Evolutionary conservation across 1,284 basidiomycete species (phyloP).

Genomic region (Naganishia sp.): DNA sequence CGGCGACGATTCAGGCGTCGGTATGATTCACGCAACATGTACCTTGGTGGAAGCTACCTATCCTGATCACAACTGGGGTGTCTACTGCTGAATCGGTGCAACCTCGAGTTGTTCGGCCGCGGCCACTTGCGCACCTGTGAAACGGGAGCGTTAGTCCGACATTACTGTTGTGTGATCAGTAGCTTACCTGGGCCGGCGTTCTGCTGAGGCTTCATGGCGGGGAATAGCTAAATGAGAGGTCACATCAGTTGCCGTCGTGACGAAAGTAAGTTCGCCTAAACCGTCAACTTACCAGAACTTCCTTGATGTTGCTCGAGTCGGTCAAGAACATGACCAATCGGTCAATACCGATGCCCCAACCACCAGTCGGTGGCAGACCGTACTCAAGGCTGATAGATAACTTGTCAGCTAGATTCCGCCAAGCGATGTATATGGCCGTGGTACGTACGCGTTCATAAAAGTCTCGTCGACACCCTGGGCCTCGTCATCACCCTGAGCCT

Average conservation of each 20-base stretch:
- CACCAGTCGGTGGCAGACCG: constrained; percentile 94
- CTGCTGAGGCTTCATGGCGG: constrained; percentile 53
- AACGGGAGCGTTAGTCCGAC: neutral
- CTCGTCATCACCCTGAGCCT: constrained; percentile 96
- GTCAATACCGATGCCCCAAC: constrained; percentile 93
- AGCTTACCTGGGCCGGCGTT: constrained; percentile 23
- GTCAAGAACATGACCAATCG: constrained; percentile 95
- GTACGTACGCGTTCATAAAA: constrained; percentile 81
- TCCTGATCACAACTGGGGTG: too few relatives aligned
- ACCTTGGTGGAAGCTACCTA: neutral
- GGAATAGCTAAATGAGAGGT: constrained; percentile 45
- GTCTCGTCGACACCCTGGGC: constrained; percentile 96
- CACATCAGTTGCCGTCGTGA: neutral
- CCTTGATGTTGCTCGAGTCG: constrained; percentile 71
- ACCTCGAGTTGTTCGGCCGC: too few relatives aligned
- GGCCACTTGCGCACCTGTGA: neutral
- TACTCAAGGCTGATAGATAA: constrained; percentile 74
- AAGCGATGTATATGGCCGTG: constrained; percentile 5
- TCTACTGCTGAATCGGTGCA: too few relatives aligned
- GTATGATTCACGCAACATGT: neutral
- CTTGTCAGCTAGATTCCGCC: neutral
- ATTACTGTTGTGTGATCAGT: neutral
- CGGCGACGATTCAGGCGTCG: too few relatives aligned
- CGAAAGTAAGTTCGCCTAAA: too few relatives aligned
- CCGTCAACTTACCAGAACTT: constrained; percentile 60